Evolutionary conservation across 441 rosid species (phyloP).

Genomic region (Metrosideros polymorpha): DNA sequence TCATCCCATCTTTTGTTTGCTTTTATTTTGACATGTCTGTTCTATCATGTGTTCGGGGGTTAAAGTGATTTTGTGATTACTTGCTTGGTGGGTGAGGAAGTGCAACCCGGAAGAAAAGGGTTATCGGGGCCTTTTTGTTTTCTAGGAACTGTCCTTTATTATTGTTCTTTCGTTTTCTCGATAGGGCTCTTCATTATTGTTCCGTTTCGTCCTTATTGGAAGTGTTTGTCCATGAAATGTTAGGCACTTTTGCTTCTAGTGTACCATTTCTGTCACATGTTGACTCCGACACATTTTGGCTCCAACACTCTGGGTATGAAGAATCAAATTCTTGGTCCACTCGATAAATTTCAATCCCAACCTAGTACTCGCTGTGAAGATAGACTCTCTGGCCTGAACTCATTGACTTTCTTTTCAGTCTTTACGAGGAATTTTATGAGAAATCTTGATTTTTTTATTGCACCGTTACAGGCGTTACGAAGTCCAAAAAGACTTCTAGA

Average conservation of each 20-base stretch:
- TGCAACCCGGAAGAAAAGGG: neutral
- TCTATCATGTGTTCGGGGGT: neutral
- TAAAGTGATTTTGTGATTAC: neutral
- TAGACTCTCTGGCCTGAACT: neutral
- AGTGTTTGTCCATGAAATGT: neutral
- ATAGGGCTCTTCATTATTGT: neutral
- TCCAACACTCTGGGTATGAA: neutral
- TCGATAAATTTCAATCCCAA: neutral
- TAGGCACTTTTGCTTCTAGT: neutral
- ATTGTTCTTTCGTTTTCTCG: neutral
- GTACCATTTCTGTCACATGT: neutral
- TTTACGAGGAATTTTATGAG: neutral
- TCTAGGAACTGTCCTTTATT: neutral
- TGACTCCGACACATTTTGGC: neutral
- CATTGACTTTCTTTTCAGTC: neutral
- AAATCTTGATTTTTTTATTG: neutral
- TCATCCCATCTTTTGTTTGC: neutral
- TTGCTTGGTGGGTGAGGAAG: neutral
- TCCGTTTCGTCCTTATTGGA: neutral
- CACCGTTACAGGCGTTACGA: slow-evolving; percentile 39
- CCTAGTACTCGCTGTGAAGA: neutral
- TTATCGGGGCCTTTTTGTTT: neutral
- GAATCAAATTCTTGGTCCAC: neutral
- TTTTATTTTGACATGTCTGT: neutral
- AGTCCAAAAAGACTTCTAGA: slow-evolving; percentile 36